phyloP scores from a whole-genome alignment of 352 stramenopile genomes.

The Thalassiosira exigua region DNA sequence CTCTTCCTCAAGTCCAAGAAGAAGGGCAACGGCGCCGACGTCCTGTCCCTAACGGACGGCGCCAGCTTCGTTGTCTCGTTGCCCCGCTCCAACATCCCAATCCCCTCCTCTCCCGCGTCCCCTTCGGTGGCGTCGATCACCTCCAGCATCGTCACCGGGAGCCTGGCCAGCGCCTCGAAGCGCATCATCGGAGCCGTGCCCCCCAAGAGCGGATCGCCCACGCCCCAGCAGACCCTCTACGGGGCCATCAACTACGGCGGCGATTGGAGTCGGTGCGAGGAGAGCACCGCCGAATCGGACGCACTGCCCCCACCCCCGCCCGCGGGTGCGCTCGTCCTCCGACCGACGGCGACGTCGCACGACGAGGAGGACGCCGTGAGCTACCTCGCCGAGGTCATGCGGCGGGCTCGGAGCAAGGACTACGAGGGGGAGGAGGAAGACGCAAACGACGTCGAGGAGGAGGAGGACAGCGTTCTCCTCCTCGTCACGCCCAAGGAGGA shows the following conservation, averaged over 20 bases:
- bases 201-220: constrained; percentile 3
- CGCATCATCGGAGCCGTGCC: constrained; percentile 45
- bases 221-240: constrained; percentile 6
- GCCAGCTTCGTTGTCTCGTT: constrained; percentile 21
- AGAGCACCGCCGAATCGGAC: constrained; percentile 32
- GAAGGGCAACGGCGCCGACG: constrained; percentile 13
- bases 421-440: constrained; percentile 31
- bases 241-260: constrained; percentile 47
- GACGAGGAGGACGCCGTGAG: constrained; percentile 50
- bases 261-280: constrained; percentile 1
- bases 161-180: constrained; percentile 3
- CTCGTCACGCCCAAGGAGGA: constrained; percentile 38
- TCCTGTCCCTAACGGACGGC: neutral
- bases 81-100: constrained; percentile 8
- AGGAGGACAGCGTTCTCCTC: constrained; percentile 42
- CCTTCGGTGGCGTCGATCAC: constrained; percentile 42
- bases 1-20: constrained; percentile 34
- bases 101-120: constrained; percentile 26
- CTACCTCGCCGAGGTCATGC: constrained; percentile 50
- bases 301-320: constrained; percentile 26
- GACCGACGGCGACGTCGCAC: neutral
- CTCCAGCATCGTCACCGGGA: constrained; percentile 48
- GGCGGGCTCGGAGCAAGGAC: neutral
- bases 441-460: constrained; percentile 7
- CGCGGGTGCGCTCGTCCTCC: neutral